These are phyloP conservation scores for Pseudevernia furfuracea DNA, from an alignment of 495 filamentous ascomycete species.

Conservation along the genomic window DNA sequence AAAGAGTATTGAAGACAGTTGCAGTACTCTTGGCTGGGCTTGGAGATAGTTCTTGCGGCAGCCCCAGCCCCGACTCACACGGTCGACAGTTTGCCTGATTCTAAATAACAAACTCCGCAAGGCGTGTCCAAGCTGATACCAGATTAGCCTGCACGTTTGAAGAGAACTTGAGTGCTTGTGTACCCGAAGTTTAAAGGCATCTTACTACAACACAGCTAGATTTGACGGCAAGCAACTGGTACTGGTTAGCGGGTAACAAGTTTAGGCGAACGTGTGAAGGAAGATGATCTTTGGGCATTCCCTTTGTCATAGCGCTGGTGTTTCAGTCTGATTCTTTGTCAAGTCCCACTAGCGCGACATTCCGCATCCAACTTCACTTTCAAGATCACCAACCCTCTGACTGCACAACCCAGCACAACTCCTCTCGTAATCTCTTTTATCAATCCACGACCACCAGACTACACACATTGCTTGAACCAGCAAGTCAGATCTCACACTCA, in stretches of 20 bases:
- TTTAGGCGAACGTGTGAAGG: not conserved
- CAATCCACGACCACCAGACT: not conserved
- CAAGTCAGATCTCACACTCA: not conserved
- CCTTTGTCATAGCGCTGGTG: too few species aligned
- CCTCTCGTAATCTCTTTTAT: not conserved
- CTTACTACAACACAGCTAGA: not conserved
- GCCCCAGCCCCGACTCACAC: not conserved
- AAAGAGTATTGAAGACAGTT: not conserved
- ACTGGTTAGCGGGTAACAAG: not conserved
- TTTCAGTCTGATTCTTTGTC: not conserved
- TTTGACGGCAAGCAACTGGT: not conserved
- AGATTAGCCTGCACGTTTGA: not conserved
- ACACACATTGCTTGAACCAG: not conserved
- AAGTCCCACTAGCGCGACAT: not conserved
- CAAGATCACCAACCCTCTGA: not conserved
- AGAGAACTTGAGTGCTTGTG: not conserved
- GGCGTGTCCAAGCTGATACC: not conserved
- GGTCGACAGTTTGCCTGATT: not conserved
- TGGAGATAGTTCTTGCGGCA: not conserved
- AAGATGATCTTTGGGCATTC: not conserved
- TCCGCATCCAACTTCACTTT: slow-evolving; percentile 6
- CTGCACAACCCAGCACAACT: not conserved
- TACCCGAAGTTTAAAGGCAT: not conserved
- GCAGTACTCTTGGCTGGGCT: not conserved
- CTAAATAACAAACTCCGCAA: too few species aligned